phyloP scores from a whole-genome alignment of 2,329 filamentous ascomycete genomes.

The Sclerotiophoma versabilis region DNA sequence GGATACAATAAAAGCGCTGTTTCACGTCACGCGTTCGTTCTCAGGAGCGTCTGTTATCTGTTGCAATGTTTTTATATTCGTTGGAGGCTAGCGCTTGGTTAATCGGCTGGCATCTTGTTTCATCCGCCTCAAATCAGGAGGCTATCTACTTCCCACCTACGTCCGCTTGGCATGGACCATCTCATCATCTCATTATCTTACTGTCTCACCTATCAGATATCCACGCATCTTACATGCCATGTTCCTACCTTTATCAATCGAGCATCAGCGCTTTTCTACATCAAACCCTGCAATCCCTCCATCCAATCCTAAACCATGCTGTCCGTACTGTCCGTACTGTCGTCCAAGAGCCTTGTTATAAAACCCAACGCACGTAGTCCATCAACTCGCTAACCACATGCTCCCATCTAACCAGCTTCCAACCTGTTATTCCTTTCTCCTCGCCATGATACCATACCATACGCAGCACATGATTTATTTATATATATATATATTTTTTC shows the following conservation, averaged over 20 bases:
- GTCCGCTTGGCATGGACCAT: not conserved
- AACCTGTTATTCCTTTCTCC: too few relatives aligned
- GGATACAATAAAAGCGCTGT: constrained; percentile 32
- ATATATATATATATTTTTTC: too few relatives aligned
- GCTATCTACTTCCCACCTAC: not conserved
- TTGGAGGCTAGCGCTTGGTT: constrained; percentile 5
- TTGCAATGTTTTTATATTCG: not conserved
- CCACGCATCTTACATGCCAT: constrained; percentile 15
- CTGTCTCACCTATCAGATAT: constrained; percentile 11
- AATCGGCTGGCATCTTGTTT: not conserved
- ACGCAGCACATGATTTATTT: too few relatives aligned
- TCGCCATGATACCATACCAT: not conserved
- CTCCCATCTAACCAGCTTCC: too few relatives aligned
- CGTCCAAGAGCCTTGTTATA: too few relatives aligned
- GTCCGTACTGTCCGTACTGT: too few relatives aligned
- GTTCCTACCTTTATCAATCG: not conserved
- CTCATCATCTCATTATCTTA: not conserved
- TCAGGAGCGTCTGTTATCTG: not conserved
- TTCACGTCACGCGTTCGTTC: not conserved
- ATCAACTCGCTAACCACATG: too few relatives aligned
- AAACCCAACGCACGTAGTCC: too few relatives aligned
- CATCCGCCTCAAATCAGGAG: not conserved
- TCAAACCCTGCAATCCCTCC: too few relatives aligned
- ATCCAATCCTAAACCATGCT: too few relatives aligned
- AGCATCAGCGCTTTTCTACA: not conserved